Evolutionary conservation across 1,139 yeast genomes (phyloP).

Genomic region (Casaregolazyma lundiana): DNA sequence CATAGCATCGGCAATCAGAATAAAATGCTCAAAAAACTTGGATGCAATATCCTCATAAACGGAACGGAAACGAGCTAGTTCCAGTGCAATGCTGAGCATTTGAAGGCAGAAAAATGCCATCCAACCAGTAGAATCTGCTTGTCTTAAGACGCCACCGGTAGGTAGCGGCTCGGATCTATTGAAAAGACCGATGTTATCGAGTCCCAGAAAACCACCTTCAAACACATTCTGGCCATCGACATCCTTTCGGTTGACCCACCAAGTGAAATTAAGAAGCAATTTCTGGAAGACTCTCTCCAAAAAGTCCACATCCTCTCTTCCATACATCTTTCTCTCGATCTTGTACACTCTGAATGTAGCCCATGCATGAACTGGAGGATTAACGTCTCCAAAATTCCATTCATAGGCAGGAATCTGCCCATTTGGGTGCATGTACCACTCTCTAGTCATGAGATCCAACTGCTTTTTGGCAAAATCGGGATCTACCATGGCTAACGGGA

Average conservation of each 20-base stretch:
- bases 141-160: conserved; percentile 87
- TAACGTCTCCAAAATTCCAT: conserved; percentile 94
- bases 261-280: conserved; percentile 80
- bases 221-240: conserved; percentile 83
- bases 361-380: conserved; percentile 99
- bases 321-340: conserved; percentile 83
- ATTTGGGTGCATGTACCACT: conserved; percentile 98
- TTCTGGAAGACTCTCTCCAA: conserved; percentile 91
- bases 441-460: conserved; percentile 80
- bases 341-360: conserved; percentile 87
- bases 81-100: conserved; percentile 91
- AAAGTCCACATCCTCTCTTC: conserved; percentile 75
- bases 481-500: conserved; percentile 92
- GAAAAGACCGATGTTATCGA: conserved; percentile 91
- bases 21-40: conserved; percentile 90
- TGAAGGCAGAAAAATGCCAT: conserved; percentile 92
- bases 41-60: conserved; percentile 95
- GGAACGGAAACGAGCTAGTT: conserved; percentile 77
- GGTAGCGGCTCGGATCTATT: conserved; percentile 94
- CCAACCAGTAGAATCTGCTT: conserved; percentile 98
- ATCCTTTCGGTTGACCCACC: conserved; percentile 98
- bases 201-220: conserved; percentile 92
- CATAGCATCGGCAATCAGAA: conserved; percentile 94
- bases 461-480: conserved; percentile 92
- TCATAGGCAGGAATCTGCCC: conserved; percentile 99